Conservation (phyloP, 768 basidiomycete species). For the Porphyrellus cyaneotinctus region DNA sequence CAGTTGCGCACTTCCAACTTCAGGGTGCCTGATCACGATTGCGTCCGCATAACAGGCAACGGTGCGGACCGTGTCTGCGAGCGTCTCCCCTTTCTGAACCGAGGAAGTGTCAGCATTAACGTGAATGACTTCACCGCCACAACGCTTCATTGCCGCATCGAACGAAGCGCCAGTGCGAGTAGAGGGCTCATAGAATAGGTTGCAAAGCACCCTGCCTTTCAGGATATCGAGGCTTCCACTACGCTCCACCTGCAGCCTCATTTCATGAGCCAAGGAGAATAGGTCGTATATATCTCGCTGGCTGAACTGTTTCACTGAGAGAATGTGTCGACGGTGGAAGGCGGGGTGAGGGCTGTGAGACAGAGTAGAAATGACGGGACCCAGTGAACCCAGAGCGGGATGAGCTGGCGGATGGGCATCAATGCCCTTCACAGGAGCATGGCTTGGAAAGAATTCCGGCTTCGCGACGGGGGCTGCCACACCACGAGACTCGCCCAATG, state of each 20-base stretch:
- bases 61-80: slow-evolving; percentile 91
- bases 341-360: slow-evolving; percentile 59
- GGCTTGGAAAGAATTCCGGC: slow-evolving; percentile 28
- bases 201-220: slow-evolving; percentile 87
- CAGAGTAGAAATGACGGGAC: slow-evolving; percentile 17
- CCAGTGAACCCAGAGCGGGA: slow-evolving; percentile 2
- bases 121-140: slow-evolving; percentile 92
- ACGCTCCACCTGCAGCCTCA: slow-evolving; percentile 94
- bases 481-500: slow-evolving; percentile 27
- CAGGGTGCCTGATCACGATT: slow-evolving; percentile 91
- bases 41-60: slow-evolving; percentile 94
- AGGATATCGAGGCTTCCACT: slow-evolving; percentile 85
- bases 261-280: slow-evolving; percentile 93
- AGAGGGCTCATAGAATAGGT: slow-evolving; percentile 94
- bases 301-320: slow-evolving; percentile 90
- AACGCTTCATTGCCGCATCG: slow-evolving; percentile 98
- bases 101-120: slow-evolving; percentile 80
- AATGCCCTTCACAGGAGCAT: slow-evolving; percentile 32
- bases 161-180: slow-evolving; percentile 95
- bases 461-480: slow-evolving; percentile 18
- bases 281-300: slow-evolving; percentile 88
- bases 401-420: slow-evolving; percentile 21
- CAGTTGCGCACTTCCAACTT: slow-evolving; percentile 86
- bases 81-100: slow-evolving; percentile 87
- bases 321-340: slow-evolving; percentile 90